Conservation (phyloP, 2,329 filamentous ascomycete genomes). For the Colletotrichum sp. region DNA sequence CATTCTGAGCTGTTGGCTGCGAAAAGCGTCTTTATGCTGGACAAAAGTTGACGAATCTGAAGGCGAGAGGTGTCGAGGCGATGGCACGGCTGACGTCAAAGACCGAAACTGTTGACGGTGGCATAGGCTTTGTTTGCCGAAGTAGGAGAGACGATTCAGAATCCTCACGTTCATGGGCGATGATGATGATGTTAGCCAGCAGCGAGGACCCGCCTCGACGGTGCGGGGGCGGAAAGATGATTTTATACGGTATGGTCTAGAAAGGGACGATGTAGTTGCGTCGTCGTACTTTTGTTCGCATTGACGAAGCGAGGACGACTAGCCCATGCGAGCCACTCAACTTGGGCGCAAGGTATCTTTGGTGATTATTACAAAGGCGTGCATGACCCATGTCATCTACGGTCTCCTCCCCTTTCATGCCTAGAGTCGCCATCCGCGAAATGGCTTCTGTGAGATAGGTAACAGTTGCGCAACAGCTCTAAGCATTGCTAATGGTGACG, state of each 20-base stretch:
- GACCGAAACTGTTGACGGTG: background rate
- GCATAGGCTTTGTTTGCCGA: background rate
- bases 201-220: background rate
- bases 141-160: background rate
- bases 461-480: background rate
- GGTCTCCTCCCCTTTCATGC: background rate
- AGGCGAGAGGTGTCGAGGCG: background rate
- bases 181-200: background rate
- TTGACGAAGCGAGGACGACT: background rate
- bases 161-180: background rate
- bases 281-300: background rate
- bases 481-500: constrained; percentile 39
- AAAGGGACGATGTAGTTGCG: background rate
- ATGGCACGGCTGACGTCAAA: background rate
- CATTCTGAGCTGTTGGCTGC: constrained; percentile 13
- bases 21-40: background rate
- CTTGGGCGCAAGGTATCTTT: background rate
- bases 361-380: background rate
- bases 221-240: background rate
- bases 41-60: background rate
- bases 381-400: background rate
- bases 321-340: background rate
- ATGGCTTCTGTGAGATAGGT: background rate
- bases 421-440: background rate
- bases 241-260: background rate